phyloP scores from a whole-genome alignment of 78 protist species.

The Dictyostelium capitatum region DNA sequence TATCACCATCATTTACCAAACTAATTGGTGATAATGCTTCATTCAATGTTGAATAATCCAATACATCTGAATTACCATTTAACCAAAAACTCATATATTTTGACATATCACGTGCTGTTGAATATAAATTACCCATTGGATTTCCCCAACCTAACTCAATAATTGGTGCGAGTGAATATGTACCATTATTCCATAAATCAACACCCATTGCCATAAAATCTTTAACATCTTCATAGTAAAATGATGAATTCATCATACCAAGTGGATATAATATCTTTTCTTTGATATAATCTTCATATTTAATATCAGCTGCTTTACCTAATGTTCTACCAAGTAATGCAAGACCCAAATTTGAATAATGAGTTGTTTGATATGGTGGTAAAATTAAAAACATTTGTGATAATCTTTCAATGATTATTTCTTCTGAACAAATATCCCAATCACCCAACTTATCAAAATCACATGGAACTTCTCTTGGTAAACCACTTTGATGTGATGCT shows the following conservation, averaged over 20 bases:
- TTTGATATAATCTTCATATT: conserved; percentile 29
- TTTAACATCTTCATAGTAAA: conserved; percentile 4
- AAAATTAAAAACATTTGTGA: conserved; percentile 33
- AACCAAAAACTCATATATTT: conserved; percentile 52
- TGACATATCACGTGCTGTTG: conserved; percentile 58
- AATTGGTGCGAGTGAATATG: conserved; percentile 5
- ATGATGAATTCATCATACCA: conserved; percentile 48
- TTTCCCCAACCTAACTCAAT: conserved; percentile 46
- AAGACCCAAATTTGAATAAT: conserved; percentile 69
- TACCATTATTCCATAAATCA: conserved; percentile 2
- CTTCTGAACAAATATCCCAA: conserved; percentile 27
- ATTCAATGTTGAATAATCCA: conserved; percentile 32
- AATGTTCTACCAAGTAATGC: conserved; percentile 44
- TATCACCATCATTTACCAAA: conserved; percentile 40
- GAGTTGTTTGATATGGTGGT: conserved; percentile 46
- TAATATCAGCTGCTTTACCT: background rate
- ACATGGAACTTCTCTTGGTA: conserved; percentile 77
- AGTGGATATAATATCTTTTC: conserved; percentile 59
- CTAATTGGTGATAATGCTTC: conserved; percentile 55
- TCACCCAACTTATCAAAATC: background rate
- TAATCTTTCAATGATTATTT: background rate
- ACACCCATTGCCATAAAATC: conserved; percentile 37
- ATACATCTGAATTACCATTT: background rate
- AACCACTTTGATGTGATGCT: conserved; percentile 53
- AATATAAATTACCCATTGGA: conserved; percentile 59